Conservation (phyloP, 225 moss, liverwort and hornwort species). For the Pseudoscleropodium purum region DNA sequence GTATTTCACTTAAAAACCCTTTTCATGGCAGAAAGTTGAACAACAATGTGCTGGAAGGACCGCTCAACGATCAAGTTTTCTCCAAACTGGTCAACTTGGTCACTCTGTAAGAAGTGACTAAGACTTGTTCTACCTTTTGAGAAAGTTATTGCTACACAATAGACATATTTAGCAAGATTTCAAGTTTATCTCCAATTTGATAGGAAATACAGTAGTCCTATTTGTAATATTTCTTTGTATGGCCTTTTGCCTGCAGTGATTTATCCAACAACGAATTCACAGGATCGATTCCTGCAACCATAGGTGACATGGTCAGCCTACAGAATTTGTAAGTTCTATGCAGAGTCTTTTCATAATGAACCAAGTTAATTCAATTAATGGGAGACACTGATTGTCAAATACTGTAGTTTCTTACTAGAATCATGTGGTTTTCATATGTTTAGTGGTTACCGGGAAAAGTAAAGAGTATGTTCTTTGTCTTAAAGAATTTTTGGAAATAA, state of each 20-base stretch:
- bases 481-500: not conserved
- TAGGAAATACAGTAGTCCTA: not conserved
- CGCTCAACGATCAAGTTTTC: constrained; percentile 12
- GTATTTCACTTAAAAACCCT: not conserved
- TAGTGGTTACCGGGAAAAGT: too few species aligned
- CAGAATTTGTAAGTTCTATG: constrained; percentile 41
- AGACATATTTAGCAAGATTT: not conserved
- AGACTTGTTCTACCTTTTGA: not conserved
- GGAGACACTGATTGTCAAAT: too few species aligned
- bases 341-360: not conserved
- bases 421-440: not conserved
- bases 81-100: constrained; percentile 18
- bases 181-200: not conserved
- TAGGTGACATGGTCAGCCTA: constrained; percentile 41
- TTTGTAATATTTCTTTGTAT: not conserved
- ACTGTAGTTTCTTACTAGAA: not conserved
- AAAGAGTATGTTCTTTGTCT: not conserved
- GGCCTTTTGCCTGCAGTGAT: constrained; percentile 16
- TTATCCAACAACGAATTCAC: constrained; percentile 42
- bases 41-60: constrained; percentile 9
- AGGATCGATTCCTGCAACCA: constrained; percentile 32
- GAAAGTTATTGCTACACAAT: not conserved
- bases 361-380: too few species aligned
- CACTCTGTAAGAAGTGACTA: constrained; percentile 17
- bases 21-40: constrained; percentile 9